Base-by-base conservation (phyloP, 768 basidiomycete species). In the Leccinum rimulosum region DNA sequence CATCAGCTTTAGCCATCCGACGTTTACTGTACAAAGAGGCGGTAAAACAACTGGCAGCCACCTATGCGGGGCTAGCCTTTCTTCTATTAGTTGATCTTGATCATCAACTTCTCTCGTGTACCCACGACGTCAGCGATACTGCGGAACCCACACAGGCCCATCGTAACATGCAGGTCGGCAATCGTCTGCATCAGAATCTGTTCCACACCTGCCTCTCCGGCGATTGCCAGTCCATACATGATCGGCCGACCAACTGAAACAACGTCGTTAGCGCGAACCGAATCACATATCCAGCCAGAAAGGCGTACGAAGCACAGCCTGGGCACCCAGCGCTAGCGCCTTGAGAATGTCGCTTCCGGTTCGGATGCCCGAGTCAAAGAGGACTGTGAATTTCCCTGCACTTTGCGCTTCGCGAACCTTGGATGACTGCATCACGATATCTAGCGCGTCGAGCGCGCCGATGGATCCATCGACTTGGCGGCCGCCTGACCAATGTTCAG, bases 401-500 rank as follows among this genome's bases (percentile, higher is more conserved):
- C 68, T 68, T 66, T 90, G 87, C 0, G 87, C 87, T 4, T 73
- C 76, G 52, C 74, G 76, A 58, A 91, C 75, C 56, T 80, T 82
- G 22, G 79, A 71, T 0, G 89, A 91, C 52, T 80, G 77, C 74
- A 82, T 84, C 64, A 93, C 87, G 49, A 74, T 76, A 58, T 86
- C 85, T 14, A 93, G 82, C 4, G 88, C 87, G 61, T 83, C 84
- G 14, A 93, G 74, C 1, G 91, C 85, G 0, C 86, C 82, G 22
- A 93, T 83, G 3, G 86, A 87, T 4, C 92, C 91, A 69, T 95
- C 93, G 6, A 90, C 76, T 67, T 90, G 88, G 22, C 88, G 81
- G 5, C 87, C 88, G 33, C 88, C 88, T 89, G 33, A 9, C 22
- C n/a, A 28, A 4, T 8, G 11, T 22, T 55, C 22, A 49, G 27